Conservation (phyloP, 768 basidiomycete species). For the Sistotremastrum niveocremeum region DNA sequence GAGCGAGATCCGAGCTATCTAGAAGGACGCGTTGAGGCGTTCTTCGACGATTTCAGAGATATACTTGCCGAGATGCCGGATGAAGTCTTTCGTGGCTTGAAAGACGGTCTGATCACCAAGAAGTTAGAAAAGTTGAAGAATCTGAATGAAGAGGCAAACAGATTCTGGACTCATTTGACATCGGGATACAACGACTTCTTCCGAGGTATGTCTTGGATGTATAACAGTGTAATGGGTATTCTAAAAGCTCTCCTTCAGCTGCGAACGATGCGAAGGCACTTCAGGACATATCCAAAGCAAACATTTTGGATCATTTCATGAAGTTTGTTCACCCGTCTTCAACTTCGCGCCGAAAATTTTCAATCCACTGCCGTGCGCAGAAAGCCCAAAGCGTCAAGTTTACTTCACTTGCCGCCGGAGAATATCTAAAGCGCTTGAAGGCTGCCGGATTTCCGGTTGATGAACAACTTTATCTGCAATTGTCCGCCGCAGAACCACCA, state of each 20-base stretch:
- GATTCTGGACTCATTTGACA: conserved; percentile 58
- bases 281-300: conserved; percentile 52
- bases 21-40: conserved; percentile 27
- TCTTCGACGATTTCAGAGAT: conserved; percentile 33
- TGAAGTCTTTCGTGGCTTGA: conserved; percentile 69
- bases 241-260: conserved; percentile 18
- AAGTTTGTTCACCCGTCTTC: conserved; percentile 59
- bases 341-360: conserved; percentile 61
- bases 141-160: conserved; percentile 60
- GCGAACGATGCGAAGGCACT: conserved; percentile 56
- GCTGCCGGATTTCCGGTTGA: too few relatives aligned
- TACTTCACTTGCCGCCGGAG: neutral
- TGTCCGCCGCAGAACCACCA: too few relatives aligned
- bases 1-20: conserved; percentile 26
- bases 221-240: too few relatives aligned
- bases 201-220: conserved; percentile 35
- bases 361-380: conserved; percentile 68
- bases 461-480: too few relatives aligned
- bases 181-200: conserved; percentile 80
- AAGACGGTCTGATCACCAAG: conserved; percentile 58
- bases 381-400: conserved; percentile 10
- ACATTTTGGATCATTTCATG: conserved; percentile 60
- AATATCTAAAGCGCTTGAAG: too few relatives aligned
- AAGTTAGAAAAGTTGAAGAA: conserved; percentile 87
- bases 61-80: conserved; percentile 55